Evolutionary conservation across 2,329 filamentous ascomycete genomes (phyloP).

Genomic region (Fusarium beomiforme): DNA sequence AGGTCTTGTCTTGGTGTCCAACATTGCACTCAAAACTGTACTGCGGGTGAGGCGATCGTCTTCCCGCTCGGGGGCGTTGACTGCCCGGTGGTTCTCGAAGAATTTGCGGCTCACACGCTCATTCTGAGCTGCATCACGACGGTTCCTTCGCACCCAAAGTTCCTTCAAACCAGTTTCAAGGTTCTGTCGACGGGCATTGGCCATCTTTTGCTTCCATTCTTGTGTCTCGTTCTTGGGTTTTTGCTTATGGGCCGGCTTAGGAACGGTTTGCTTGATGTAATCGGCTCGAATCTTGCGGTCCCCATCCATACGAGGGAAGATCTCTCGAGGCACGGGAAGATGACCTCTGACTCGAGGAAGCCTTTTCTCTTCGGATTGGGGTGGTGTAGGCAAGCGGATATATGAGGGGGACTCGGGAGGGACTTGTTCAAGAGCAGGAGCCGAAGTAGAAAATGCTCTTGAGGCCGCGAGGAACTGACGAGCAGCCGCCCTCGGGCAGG

Average conservation of each 20-base stretch:
- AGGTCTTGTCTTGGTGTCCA: conserved; percentile 61
- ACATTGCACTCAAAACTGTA: conserved; percentile 64
- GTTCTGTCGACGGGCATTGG: conserved; percentile 75
- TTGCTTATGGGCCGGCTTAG: conserved; percentile 57
- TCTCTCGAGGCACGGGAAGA: conserved; percentile 82
- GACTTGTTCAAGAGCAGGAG: conserved; percentile 62
- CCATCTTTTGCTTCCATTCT: conserved; percentile 78
- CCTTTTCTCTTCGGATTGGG: conserved; percentile 71
- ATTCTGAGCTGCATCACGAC: conserved; percentile 49
- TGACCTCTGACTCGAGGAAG: conserved; percentile 73
- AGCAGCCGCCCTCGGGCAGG: conserved; percentile 41
- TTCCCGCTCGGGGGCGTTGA: conserved; percentile 73
- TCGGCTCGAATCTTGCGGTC: conserved; percentile 67
- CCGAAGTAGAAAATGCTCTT: conserved; percentile 49
- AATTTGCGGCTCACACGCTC: conserved; percentile 59
- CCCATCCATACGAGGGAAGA: conserved; percentile 72
- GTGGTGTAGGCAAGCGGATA: conserved; percentile 81
- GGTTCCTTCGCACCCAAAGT: conserved; percentile 73
- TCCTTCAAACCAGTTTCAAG: conserved; percentile 76
- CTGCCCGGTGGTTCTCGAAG: conserved; percentile 55
- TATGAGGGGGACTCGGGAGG: conserved; percentile 89
- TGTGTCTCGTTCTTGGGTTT: conserved; percentile 52
- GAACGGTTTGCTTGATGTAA: conserved; percentile 71
- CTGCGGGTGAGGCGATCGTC: conserved; percentile 81
- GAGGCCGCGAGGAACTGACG: conserved; percentile 40